Percentiles rank a stretch among this genome's conserved stretches.
These are phyloP conservation scores for Neobulgaria alba DNA, from an alignment of 2,329 filamentous ascomycete species.

Conservation along the genomic window DNA sequence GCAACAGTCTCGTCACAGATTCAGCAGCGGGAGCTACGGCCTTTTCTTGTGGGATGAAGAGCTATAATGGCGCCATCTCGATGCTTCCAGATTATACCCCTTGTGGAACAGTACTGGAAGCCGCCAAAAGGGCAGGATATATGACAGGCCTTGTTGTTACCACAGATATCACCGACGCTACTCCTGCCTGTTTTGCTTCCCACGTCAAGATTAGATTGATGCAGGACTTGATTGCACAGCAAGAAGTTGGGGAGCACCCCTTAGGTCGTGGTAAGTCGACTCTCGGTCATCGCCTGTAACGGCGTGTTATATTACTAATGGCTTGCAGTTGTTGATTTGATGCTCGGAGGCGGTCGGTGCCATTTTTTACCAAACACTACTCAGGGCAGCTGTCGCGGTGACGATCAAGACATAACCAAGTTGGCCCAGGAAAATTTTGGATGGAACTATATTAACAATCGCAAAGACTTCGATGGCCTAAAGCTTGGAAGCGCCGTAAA, in stretches of 20 bases:
- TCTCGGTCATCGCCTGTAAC: no score
- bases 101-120: slow-evolving; percentile 88
- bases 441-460: slow-evolving; percentile 69
- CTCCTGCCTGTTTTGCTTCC: slow-evolving; percentile 87
- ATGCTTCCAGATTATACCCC: slow-evolving; percentile 77
- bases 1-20: slow-evolving; percentile 81
- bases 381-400: slow-evolving; percentile 70
- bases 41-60: slow-evolving; percentile 87
- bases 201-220: slow-evolving; percentile 74
- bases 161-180: slow-evolving; percentile 90
- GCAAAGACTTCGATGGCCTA: slow-evolving; percentile 67
- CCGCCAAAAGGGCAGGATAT: slow-evolving; percentile 85
- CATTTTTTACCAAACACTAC: slow-evolving; percentile 83
- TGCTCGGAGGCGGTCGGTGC: slow-evolving; percentile 87
- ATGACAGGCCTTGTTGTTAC: slow-evolving; percentile 91
- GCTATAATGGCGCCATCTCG: slow-evolving; percentile 93
- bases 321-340: slow-evolving; percentile 78
- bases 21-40: slow-evolving; percentile 95
- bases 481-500: slow-evolving; percentile 56
- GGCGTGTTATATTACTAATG: no score
- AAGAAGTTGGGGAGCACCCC: slow-evolving; percentile 82
- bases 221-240: slow-evolving; percentile 85
- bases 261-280: slow-evolving; percentile 50
- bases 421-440: slow-evolving; percentile 67
- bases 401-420: slow-evolving; percentile 66